Evolutionary conservation across 768 basidiomycete species (phyloP).

Genomic region (Tricholoma terreum): DNA sequence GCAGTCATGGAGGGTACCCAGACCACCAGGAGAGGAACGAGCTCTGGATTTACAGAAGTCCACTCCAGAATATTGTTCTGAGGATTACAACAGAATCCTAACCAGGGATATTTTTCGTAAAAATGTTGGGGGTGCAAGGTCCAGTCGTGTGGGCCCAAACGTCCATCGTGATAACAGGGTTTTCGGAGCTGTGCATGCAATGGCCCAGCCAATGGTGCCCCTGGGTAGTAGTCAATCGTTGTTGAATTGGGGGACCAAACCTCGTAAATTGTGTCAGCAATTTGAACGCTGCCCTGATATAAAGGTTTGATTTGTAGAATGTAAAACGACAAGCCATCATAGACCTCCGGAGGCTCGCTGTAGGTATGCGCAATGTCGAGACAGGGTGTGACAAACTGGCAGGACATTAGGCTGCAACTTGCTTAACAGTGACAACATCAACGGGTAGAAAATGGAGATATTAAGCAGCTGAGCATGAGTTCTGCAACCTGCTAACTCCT

Average conservation of each 20-base stretch:
- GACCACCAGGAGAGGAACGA: neutral
- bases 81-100: neutral
- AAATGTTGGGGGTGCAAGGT: neutral
- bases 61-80: neutral
- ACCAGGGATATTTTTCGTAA: neutral
- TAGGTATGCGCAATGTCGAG: neutral
- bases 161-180: neutral
- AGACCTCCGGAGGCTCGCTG: neutral
- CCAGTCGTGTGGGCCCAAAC: neutral
- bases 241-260: neutral
- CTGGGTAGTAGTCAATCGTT: neutral
- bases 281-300: neutral
- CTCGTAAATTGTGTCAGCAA: neutral
- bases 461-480: no score
- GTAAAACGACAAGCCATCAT: neutral
- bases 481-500: no score
- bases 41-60: neutral
- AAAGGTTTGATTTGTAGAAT: neutral
- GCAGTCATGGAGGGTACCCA: neutral
- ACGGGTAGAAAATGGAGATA: no score
- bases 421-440: no score
- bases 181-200: no score
- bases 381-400: neutral
- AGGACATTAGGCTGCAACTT: no score
- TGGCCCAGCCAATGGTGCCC: neutral